phyloP scores from a whole-genome alignment of 208 protist genomes.

The Acanthamoeba quina region DNA sequence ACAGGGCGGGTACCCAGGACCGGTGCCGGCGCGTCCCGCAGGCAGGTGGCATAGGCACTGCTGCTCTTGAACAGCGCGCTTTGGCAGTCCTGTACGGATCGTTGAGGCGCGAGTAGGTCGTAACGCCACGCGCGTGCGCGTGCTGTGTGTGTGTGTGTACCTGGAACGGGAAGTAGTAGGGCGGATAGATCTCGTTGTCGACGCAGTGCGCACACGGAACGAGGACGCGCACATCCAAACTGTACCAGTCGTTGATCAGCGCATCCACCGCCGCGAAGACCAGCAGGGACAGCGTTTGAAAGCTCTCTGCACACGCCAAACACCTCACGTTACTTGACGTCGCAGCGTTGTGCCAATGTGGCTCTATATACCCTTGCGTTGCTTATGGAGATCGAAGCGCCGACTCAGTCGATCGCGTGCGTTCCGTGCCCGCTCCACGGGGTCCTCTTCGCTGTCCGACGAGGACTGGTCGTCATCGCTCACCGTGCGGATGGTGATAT shows the following conservation, averaged over 20 bases:
- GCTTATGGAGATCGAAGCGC: not conserved
- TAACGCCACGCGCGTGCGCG: not conserved
- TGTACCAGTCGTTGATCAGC: constrained; percentile 69
- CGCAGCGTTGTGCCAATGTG: not conserved
- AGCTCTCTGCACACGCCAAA: not conserved
- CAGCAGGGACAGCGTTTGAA: constrained; percentile 20
- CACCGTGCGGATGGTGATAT: constrained; percentile 19
- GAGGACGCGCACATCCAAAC: not conserved
- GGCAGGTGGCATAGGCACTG: constrained; percentile 20
- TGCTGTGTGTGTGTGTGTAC: not conserved
- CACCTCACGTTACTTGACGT: not conserved
- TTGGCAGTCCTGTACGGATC: not conserved
- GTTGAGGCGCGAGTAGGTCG: not conserved
- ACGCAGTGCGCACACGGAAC: constrained; percentile 60
- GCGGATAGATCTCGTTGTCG: not conserved
- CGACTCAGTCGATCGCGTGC: not conserved
- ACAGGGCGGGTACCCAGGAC: not conserved
- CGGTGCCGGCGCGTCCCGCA: not conserved
- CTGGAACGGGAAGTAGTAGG: constrained; percentile 22
- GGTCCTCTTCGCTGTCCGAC: not conserved
- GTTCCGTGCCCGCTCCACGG: not conserved
- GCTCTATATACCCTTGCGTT: not conserved
- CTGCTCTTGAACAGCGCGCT: constrained; percentile 36
- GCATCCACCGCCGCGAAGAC: constrained; percentile 59
- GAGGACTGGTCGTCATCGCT: not conserved